These are phyloP conservation scores for Favolaschia claudopus DNA, from an alignment of 768 basidiomycete genomes.

Conservation along the genomic window DNA sequence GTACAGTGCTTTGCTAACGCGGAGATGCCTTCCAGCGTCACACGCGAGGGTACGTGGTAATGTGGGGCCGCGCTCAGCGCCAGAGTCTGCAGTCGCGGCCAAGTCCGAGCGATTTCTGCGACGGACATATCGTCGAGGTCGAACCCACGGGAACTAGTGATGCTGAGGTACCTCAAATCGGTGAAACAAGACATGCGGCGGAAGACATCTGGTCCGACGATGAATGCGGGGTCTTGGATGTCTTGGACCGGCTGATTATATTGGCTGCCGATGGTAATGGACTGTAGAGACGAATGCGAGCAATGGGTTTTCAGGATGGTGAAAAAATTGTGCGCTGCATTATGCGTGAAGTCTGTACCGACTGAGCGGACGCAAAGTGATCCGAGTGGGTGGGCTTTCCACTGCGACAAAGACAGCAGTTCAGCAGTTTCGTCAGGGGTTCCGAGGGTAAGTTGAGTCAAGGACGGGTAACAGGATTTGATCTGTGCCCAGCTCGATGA, in stretches of 20 bases:
- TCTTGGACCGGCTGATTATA: no score
- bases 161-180: not conserved
- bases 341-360: not conserved
- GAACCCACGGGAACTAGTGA: not conserved
- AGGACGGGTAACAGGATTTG: not conserved
- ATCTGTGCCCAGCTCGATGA: not conserved
- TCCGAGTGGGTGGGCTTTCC: not conserved
- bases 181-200: not conserved
- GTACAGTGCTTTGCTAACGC: not conserved
- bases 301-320: not conserved
- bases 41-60: not conserved
- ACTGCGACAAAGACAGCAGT: not conserved
- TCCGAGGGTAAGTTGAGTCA: not conserved
- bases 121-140: not conserved
- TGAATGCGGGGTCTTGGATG: no score
- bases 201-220: no score
- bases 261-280: not conserved
- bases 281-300: not conserved
- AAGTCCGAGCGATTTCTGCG: not conserved
- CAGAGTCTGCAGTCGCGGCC: not conserved
- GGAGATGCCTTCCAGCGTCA: not conserved
- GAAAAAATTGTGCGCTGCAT: not conserved
- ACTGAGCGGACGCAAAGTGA: not conserved
- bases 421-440: not conserved
- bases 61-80: not conserved